phyloP scores from a whole-genome alignment of 768 basidiomycete species.

The Pluteus cervinus region DNA sequence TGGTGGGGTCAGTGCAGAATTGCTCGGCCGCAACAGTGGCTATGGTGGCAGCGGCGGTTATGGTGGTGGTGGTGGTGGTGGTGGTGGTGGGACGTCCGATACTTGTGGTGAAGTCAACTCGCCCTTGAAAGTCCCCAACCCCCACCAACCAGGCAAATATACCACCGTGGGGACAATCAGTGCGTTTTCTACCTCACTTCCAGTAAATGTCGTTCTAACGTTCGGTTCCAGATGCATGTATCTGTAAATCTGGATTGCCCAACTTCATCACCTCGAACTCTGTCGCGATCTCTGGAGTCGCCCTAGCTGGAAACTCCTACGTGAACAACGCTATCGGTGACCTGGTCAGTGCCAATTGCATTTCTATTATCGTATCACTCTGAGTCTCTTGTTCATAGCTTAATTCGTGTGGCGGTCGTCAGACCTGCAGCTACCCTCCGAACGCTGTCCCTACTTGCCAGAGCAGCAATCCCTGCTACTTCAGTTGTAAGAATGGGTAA shows the following conservation, averaged over 20 bases:
- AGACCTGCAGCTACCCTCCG: slow-evolving; percentile 33
- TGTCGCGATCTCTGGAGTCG: slow-evolving; percentile 22
- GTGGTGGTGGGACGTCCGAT: slow-evolving; percentile 15
- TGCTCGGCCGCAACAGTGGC: too few relatives aligned
- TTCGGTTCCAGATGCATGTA: slow-evolving; percentile 28
- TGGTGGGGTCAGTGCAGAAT: too few relatives aligned
- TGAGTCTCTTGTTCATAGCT: slow-evolving; percentile 16
- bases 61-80: background rate
- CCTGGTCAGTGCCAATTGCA: slow-evolving; percentile 21
- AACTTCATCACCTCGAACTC: slow-evolving; percentile 25
- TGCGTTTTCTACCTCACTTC: slow-evolving; percentile 8
- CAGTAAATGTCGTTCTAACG: background rate
- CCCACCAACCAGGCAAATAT: slow-evolving; percentile 12
- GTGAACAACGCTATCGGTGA: slow-evolving; percentile 24
- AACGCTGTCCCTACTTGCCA: slow-evolving; percentile 32
- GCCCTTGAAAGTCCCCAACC: slow-evolving; percentile 21
- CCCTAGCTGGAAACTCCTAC: slow-evolving; percentile 20
- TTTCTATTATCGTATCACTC: background rate
- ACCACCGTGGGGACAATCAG: slow-evolving; percentile 25
- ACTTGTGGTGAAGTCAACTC: slow-evolving; percentile 32
- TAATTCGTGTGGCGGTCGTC: slow-evolving; percentile 10
- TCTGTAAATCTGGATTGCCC: slow-evolving; percentile 35
- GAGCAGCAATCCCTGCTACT: slow-evolving; percentile 33
- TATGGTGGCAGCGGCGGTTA: too few relatives aligned
- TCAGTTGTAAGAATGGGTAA: slow-evolving; percentile 40